Conservation (phyloP, 2,329 filamentous ascomycete genomes). For the Coniochaeta hoffmannii region DNA sequence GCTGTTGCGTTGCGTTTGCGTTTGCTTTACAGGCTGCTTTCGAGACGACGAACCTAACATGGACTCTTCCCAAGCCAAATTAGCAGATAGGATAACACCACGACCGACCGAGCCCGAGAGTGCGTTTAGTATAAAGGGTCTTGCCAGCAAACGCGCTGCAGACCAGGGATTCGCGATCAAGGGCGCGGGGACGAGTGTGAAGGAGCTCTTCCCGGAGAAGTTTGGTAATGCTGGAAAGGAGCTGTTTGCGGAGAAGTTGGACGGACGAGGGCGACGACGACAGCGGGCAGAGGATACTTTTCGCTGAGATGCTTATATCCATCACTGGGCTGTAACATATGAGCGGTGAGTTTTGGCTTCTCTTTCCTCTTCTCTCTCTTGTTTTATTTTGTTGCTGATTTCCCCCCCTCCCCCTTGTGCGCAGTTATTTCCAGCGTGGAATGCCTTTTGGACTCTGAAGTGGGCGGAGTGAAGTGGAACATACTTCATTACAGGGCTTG, state of each 20-base stretch:
- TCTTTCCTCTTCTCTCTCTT: constrained; percentile 2
- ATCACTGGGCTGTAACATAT: constrained; percentile 7
- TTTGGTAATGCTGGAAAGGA: constrained; percentile 62
- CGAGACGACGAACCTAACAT: constrained; percentile 5
- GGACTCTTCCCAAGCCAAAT: constrained; percentile 17
- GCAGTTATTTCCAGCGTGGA: neutral
- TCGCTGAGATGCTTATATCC: constrained; percentile 32
- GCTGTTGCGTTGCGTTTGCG: no score
- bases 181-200: constrained; percentile 49
- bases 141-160: constrained; percentile 37
- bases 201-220: constrained; percentile 64
- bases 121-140: constrained; percentile 54
- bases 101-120: constrained; percentile 17
- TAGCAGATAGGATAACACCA: constrained; percentile 27
- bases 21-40: neutral
- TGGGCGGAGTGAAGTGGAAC: neutral
- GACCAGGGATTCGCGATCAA: constrained; percentile 58
- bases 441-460: neutral
- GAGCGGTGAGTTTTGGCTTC: constrained; percentile 4
- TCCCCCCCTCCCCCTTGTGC: neutral
- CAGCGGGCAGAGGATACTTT: constrained; percentile 70
- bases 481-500: neutral
- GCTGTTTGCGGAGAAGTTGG: constrained; percentile 54
- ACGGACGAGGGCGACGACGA: constrained; percentile 50
- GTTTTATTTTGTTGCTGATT: constrained; percentile 6